phyloP scores from a whole-genome alignment of 306 rosid species.

The Albizia julibrissin region DNA sequence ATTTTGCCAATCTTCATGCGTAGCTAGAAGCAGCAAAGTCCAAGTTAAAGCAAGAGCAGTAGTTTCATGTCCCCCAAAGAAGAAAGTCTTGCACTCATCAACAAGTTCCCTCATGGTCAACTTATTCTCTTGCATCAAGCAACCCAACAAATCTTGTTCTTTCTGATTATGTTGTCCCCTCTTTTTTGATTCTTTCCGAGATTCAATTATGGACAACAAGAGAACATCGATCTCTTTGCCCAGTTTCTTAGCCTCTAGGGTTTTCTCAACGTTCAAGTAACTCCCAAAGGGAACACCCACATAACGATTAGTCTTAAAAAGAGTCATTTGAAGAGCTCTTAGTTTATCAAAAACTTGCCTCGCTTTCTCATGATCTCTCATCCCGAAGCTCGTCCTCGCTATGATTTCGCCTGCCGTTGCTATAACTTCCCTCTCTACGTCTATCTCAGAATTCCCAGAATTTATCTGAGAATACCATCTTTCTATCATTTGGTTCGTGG shows the following conservation, averaged over 20 bases:
- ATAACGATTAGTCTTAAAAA: constrained; percentile 47
- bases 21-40: constrained; percentile 61
- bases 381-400: constrained; percentile 66
- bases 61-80: constrained; percentile 77
- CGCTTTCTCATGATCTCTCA: constrained; percentile 38
- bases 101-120: constrained; percentile 47
- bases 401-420: constrained; percentile 60
- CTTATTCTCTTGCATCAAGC: constrained; percentile 43
- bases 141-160: constrained; percentile 47
- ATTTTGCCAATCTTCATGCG: constrained; percentile 58
- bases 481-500: constrained; percentile 55
- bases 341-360: constrained; percentile 44
- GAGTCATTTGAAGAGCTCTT: constrained; percentile 53
- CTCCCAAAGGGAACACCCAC: constrained; percentile 64
- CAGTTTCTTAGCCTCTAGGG: constrained; percentile 49
- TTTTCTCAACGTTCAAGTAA: constrained; percentile 36
- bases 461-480: constrained; percentile 42
- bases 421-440: constrained; percentile 54
- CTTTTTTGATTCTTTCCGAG: constrained; percentile 20
- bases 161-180: constrained; percentile 16
- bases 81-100: constrained; percentile 74
- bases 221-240: constrained; percentile 56
- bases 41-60: constrained; percentile 69
- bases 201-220: constrained; percentile 38
- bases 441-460: constrained; percentile 51